A percentile compares a stretch with the other conserved stretches of the same genome.
phyloP scores from a whole-genome alignment of 129 eudicot species.

The Flaveria brownii region DNA sequence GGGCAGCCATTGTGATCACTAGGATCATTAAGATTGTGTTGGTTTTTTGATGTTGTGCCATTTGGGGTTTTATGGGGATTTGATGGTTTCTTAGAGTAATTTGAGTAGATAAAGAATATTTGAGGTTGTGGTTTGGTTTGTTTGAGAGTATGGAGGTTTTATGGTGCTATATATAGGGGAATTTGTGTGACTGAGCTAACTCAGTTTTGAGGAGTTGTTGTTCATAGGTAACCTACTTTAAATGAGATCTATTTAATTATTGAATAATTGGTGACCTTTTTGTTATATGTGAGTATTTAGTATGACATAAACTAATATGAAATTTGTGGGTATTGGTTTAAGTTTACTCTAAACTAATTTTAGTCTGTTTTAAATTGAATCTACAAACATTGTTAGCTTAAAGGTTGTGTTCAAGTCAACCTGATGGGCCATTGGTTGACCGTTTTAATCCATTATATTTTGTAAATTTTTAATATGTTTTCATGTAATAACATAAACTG shows the following conservation, averaged over 20 bases:
- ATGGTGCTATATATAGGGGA: constrained; percentile 4
- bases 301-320: neutral
- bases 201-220: neutral
- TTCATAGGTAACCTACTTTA: neutral
- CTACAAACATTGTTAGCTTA: neutral
- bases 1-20: constrained; percentile 30
- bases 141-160: constrained; percentile 2
- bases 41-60: constrained; percentile 25
- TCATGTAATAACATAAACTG: neutral
- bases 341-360: neutral
- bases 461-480: neutral
- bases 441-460: neutral
- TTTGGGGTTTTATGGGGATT: constrained; percentile 4
- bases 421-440: neutral
- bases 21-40: constrained; percentile 23
- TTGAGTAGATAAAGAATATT: constrained; percentile 1
- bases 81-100: neutral
- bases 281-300: neutral
- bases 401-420: neutral
- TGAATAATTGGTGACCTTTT: no score
- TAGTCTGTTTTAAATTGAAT: neutral
- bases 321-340: neutral
- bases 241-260: no score
- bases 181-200: constrained; percentile 2
- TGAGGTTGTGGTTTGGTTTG: neutral